Evolutionary conservation across 2,329 filamentous ascomycete species (phyloP), one percentile per base, ranked within the genome.

Genomic region (Claviceps digitariae): DNA sequence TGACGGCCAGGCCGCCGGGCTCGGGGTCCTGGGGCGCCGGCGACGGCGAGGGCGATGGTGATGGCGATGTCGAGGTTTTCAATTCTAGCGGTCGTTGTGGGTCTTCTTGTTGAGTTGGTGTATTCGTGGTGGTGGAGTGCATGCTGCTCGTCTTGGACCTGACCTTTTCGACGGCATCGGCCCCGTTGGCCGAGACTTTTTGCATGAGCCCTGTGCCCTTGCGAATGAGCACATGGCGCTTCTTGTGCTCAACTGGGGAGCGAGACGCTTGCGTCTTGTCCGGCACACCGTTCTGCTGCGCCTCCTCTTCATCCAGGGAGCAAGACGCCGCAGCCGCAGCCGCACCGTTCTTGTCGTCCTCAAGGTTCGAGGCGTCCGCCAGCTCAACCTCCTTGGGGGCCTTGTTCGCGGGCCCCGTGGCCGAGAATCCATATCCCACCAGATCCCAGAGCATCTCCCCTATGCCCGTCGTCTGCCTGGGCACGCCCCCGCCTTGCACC

Each of bases 1-100:
- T 83, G 43, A 94, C 85, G 2, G 81, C 81, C 59, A 84, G 84
- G 27, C 86, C 83, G 31, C 82, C 82, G 0, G 77, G 70, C 59
- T 83, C 75, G 31, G 73, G 58, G 27, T 67, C 61, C 8, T 64
- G 62, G 8, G 60, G 7, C 20, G n/a, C 3, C 10, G 27, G 27
- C 27, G 38, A 41, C 8, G 38, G 38, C n/a, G 38, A 17, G 20
- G 38, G 8, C n/a, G n/a, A n/a, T n/a, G 27, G 27, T 8, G 38
- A 41, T 10, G 38, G 38, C 20, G 40, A 20, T 12, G 40, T 4
- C 7, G 40, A 51, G 23, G 41, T 44, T 23, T 38, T 53, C 8
- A 7, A 15, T 8, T 29, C 40, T 2, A 54, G 9, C 31, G 31
- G 7, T 34, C 54, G 5, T 52, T 45, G 4, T 50, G 29, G 20